Conservation (phyloP, 1,139 yeast genomes). For the Magnusiomyces magnusii region DNA sequence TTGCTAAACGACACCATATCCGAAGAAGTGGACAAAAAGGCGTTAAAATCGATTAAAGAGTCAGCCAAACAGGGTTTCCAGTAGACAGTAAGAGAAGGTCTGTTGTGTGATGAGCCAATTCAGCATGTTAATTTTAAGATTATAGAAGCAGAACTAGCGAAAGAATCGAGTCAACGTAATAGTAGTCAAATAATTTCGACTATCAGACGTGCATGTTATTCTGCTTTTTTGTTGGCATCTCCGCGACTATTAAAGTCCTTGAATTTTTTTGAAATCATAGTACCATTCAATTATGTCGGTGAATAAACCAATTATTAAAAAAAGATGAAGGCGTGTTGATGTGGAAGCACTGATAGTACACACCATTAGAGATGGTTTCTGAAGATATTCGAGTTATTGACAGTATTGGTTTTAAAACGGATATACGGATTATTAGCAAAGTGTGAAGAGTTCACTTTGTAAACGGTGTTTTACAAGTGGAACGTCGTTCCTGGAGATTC, state of each 20-base stretch:
- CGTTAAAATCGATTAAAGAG: constrained; percentile 44
- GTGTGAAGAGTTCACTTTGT: constrained; percentile 69
- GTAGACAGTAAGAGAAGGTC: constrained; percentile 85
- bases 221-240: constrained; percentile 68
- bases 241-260: constrained; percentile 83
- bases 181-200: constrained; percentile 79
- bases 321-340: constrained; percentile 60
- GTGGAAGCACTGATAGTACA: constrained; percentile 55
- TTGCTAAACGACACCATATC: constrained; percentile 73
- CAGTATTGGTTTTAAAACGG: constrained; percentile 83
- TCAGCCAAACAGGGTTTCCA: constrained; percentile 67
- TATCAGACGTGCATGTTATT: constrained; percentile 75
- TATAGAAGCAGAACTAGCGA: constrained; percentile 50
- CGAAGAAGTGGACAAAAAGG: constrained; percentile 54
- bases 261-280: constrained; percentile 54
- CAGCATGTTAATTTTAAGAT: constrained; percentile 65
- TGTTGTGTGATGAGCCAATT: constrained; percentile 79
- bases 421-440: constrained; percentile 63
- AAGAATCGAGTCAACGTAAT: constrained; percentile 43
- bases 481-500: constrained; percentile 88
- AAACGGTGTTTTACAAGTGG: constrained; percentile 64
- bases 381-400: constrained; percentile 85
- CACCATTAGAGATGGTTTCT: constrained; percentile 54
- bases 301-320: constrained; percentile 45
- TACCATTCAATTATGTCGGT: constrained; percentile 44